Evolutionary conservation across 345 rosid species (phyloP).

Genomic region (Pseudoturritis turrita): DNA sequence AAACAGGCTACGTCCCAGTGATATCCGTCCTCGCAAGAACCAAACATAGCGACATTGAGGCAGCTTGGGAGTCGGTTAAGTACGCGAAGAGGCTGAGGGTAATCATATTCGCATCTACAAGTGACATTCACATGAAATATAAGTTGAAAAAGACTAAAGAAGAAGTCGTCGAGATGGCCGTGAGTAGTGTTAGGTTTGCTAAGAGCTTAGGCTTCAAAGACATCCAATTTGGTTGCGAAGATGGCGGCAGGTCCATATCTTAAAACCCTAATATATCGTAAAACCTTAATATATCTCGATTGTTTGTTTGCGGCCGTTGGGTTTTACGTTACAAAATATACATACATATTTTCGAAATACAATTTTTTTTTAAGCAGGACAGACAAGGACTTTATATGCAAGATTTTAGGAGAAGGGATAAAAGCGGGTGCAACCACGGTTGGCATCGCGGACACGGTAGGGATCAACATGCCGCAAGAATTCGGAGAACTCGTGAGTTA

Average conservation of each 20-base stretch:
- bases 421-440: constrained; percentile 85
- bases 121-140: constrained; percentile 75
- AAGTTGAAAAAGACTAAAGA: constrained; percentile 71
- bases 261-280: neutral
- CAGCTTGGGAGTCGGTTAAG: constrained; percentile 88
- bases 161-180: constrained; percentile 71
- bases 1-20: constrained; percentile 75
- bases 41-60: constrained; percentile 51
- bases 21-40: constrained; percentile 79
- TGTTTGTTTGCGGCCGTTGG: neutral
- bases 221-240: constrained; percentile 82
- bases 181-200: constrained; percentile 58
- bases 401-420: constrained; percentile 72
- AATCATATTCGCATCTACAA: constrained; percentile 78
- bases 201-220: constrained; percentile 76
- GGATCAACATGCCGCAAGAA: constrained; percentile 60
- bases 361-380: constrained; percentile 62
- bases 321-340: neutral
- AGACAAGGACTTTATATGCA: constrained; percentile 66
- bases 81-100: constrained; percentile 69
- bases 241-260: constrained; percentile 67
- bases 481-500: constrained; percentile 70
- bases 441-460: constrained; percentile 82
- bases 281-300: neutral
- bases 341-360: no score